These are phyloP conservation scores for Hygrocybe punicea DNA, from an alignment of 768 basidiomycete genomes.

Conservation along the genomic window DNA sequence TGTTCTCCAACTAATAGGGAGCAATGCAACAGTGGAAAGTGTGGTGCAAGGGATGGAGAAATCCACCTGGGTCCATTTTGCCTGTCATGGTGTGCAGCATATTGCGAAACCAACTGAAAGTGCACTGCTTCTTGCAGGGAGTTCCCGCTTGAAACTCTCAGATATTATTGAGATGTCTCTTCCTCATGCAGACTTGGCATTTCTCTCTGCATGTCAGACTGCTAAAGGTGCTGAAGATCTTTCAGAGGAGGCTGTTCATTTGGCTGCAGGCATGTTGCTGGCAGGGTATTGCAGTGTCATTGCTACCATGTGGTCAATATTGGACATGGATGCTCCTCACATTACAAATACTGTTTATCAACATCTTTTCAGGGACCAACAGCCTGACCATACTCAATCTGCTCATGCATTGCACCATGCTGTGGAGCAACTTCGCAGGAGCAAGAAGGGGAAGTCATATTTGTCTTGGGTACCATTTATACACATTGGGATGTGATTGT, in stretches of 20 bases:
- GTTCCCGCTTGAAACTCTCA: conserved; percentile 19
- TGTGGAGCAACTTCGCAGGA: not conserved
- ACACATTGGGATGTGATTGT: too few relatives aligned
- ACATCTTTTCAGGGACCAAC: not conserved
- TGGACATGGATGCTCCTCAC: conserved; percentile 34
- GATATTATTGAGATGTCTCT: conserved; percentile 21
- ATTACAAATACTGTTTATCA: conserved; percentile 33
- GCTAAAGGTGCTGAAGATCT: conserved; percentile 30
- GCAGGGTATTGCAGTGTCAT: conserved; percentile 33
- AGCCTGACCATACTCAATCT: not conserved
- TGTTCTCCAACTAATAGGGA: conserved; percentile 2
- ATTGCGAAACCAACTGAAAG: conserved; percentile 21
- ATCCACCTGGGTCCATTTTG: conserved; percentile 33
- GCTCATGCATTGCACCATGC: not conserved
- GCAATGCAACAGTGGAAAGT: conserved; percentile 11
- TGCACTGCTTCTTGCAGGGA: conserved; percentile 18
- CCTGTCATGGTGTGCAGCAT: conserved; percentile 39
- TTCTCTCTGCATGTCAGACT: conserved; percentile 42
- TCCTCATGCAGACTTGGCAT: conserved; percentile 34
- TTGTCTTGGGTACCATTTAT: too few relatives aligned
- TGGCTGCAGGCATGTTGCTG: conserved; percentile 41
- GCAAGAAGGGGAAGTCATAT: not conserved
- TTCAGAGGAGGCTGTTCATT: conserved; percentile 33
- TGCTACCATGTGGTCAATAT: conserved; percentile 46
- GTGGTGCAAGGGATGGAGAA: conserved; percentile 10